phyloP scores from a whole-genome alignment of 2,329 filamentous ascomycete genomes.

The Colletotrichum sp. region DNA sequence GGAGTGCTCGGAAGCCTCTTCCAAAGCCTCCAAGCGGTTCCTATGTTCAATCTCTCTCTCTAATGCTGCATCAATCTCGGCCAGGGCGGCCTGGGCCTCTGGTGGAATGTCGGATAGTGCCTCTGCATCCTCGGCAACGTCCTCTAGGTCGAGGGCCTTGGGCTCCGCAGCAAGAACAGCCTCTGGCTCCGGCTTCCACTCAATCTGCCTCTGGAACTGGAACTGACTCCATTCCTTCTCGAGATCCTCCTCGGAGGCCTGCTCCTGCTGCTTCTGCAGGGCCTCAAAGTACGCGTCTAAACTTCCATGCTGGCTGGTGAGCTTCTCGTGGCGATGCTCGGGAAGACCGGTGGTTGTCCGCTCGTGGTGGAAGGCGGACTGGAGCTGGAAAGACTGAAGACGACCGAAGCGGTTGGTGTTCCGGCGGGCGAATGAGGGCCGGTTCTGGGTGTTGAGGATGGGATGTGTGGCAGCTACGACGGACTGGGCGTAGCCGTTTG shows the following conservation, averaged over 20 bases:
- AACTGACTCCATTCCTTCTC: constrained; percentile 91
- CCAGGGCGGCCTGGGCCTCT: constrained; percentile 65
- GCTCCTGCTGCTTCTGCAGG: constrained; percentile 79
- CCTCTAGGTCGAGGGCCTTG: constrained; percentile 49
- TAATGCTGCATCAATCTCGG: constrained; percentile 84
- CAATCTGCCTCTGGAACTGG: constrained; percentile 85
- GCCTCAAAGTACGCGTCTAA: constrained; percentile 92
- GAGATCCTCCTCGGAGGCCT: constrained; percentile 55
- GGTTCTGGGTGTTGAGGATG: constrained; percentile 74
- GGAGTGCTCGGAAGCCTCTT: constrained; percentile 45
- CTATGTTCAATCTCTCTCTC: constrained; percentile 74
- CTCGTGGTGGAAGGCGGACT: constrained; percentile 73
- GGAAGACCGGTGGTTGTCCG: constrained; percentile 54
- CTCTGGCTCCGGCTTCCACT: constrained; percentile 75
- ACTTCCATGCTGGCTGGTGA: constrained; percentile 58
- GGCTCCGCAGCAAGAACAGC: constrained; percentile 66
- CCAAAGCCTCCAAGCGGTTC: constrained; percentile 47
- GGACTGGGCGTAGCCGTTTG: constrained; percentile 97
- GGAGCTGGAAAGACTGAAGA: constrained; percentile 66
- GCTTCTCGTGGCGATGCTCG: constrained; percentile 61
- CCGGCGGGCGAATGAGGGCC: constrained; percentile 65
- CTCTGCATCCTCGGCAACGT: constrained; percentile 36
- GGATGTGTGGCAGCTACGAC: constrained; percentile 92
- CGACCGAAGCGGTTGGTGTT: constrained; percentile 59
- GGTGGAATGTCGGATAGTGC: constrained; percentile 36